phyloP scores from a whole-genome alignment of 1,139 yeast species.

The Hemisphaericaspora lyxosophila region DNA sequence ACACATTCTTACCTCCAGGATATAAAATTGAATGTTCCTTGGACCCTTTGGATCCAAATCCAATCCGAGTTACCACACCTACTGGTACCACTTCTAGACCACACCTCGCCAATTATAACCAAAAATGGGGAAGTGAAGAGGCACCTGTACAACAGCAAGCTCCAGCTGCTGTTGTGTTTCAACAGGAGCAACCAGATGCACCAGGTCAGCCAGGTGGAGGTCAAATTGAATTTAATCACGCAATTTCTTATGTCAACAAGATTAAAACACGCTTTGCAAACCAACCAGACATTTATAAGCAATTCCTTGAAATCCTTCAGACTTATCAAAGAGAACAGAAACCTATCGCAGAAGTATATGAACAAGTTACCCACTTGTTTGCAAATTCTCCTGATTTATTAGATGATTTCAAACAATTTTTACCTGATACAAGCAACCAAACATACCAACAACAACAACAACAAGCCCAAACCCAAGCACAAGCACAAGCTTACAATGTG shows the following conservation, averaged over 20 bases:
- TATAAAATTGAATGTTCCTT: slow-evolving; percentile 89
- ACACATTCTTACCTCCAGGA: slow-evolving; percentile 96
- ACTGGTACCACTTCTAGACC: slow-evolving; percentile 81
- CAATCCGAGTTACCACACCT: slow-evolving; percentile 94
- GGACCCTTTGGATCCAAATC: slow-evolving; percentile 88
- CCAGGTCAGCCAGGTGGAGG: slow-evolving; percentile 42
- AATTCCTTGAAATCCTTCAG: slow-evolving; percentile 89
- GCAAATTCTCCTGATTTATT: slow-evolving; percentile 91
- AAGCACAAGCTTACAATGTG: slow-evolving; percentile 5
- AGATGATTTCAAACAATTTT: slow-evolving; percentile 91
- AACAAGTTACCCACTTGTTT: slow-evolving; percentile 86
- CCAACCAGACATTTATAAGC: slow-evolving; percentile 95
- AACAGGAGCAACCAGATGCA: slow-evolving; percentile 19
- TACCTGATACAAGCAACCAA: slow-evolving; percentile 79
- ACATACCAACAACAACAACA: slow-evolving; percentile 17
- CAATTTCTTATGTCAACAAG: slow-evolving; percentile 92
- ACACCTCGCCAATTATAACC: slow-evolving; percentile 33
- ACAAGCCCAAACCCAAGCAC: too few relatives aligned
- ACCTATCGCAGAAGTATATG: slow-evolving; percentile 91
- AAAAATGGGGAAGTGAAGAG: slow-evolving; percentile 26
- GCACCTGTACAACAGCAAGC: slow-evolving; percentile 19
- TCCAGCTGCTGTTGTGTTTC: slow-evolving; percentile 19
- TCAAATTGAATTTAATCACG: slow-evolving; percentile 95
- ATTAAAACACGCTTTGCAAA: slow-evolving; percentile 90
- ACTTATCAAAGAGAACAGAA: slow-evolving; percentile 95